Conservation (phyloP, 108 stramenopile species). For the Discostella stelligeroides region DNA sequence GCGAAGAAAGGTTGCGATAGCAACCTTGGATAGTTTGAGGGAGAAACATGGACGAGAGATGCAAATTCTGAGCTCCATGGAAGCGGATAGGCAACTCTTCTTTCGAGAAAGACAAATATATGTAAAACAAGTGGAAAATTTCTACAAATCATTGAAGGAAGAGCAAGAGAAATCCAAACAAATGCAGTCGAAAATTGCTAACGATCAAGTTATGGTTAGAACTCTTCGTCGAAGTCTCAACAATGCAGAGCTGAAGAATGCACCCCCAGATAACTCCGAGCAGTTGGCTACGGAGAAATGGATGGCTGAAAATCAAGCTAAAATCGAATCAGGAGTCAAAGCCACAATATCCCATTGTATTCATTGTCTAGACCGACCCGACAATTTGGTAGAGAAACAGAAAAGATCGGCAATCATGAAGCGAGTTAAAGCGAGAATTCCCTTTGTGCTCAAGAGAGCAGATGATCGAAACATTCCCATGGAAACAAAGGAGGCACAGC, state of each 20-base stretch:
- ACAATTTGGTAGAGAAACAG: constrained; percentile 31
- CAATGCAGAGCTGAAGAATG: constrained; percentile 39
- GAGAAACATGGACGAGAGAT: constrained; percentile 28
- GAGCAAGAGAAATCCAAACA: constrained; percentile 13
- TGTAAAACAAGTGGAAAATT: constrained; percentile 34
- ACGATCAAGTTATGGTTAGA: constrained; percentile 31
- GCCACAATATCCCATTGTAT: constrained; percentile 15
- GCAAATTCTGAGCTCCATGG: constrained; percentile 35
- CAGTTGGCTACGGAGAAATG: constrained; percentile 18
- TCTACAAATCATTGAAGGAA: constrained; percentile 30
- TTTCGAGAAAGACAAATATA: constrained; percentile 41
- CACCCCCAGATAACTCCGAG: constrained; percentile 26
- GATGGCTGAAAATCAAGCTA: constrained; percentile 24
- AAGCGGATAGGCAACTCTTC: constrained; percentile 24
- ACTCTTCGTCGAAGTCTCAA: constrained; percentile 37
- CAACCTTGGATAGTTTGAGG: constrained; percentile 2
- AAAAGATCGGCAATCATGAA: constrained; percentile 15
- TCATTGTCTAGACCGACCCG: constrained; percentile 24
- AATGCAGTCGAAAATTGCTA: constrained; percentile 13
- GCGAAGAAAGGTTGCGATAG: constrained; percentile 21
- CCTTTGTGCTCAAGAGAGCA: constrained; percentile 30
- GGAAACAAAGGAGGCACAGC: constrained; percentile 36
- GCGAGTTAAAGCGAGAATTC: constrained; percentile 25
- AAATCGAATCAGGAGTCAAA: constrained; percentile 28
- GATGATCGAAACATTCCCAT: constrained; percentile 31